A percentile compares a stretch with the other conserved stretches of the same genome.
phyloP scores from a whole-genome alignment of 352 stramenopile species.

The Phytophthora rubi region DNA sequence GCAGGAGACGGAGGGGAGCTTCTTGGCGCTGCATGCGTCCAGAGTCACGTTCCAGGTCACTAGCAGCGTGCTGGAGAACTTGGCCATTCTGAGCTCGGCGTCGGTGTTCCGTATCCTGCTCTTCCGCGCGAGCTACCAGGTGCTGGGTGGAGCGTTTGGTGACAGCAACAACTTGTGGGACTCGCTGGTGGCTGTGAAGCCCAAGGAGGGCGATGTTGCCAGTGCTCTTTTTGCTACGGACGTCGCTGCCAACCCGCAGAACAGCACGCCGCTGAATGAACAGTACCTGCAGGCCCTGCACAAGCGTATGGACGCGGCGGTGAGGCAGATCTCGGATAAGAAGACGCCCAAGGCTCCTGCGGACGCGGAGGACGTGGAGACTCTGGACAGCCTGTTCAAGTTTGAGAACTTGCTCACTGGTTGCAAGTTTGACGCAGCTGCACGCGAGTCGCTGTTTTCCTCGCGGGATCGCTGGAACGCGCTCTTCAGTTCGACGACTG shows the following conservation, averaged over 20 bases:
- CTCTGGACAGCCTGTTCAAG: conserved; percentile 53
- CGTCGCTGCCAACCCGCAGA: conserved; percentile 29
- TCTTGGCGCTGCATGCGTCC: conserved; percentile 34
- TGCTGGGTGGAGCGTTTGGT: conserved; percentile 24
- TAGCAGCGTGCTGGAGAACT: conserved; percentile 54
- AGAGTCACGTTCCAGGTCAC: conserved; percentile 52
- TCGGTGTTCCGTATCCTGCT: conserved; percentile 63
- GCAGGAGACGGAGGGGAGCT: conserved; percentile 9
- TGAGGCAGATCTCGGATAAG: conserved; percentile 42
- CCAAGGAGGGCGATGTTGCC: conserved; percentile 39
- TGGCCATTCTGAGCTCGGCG: conserved; percentile 45
- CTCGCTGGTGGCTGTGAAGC: conserved; percentile 26
- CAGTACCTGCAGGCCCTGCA: conserved; percentile 49
- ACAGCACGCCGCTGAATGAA: conserved; percentile 40
- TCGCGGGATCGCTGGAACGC: conserved; percentile 54
- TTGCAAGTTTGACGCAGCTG: conserved; percentile 47
- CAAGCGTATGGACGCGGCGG: conserved; percentile 42
- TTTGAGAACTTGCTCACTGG: conserved; percentile 53
- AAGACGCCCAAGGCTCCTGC: conserved; percentile 33
- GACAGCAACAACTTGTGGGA: conserved; percentile 46
- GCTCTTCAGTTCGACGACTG: conserved; percentile 49
- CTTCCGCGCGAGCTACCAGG: conserved; percentile 48
- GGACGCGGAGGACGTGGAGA: conserved; percentile 50
- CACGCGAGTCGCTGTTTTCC: conserved; percentile 46
- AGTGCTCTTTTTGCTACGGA: conserved; percentile 31